Evolutionary conservation across 2,329 filamentous ascomycete genomes (phyloP).

Genomic region (Penicillium digitatum): DNA sequence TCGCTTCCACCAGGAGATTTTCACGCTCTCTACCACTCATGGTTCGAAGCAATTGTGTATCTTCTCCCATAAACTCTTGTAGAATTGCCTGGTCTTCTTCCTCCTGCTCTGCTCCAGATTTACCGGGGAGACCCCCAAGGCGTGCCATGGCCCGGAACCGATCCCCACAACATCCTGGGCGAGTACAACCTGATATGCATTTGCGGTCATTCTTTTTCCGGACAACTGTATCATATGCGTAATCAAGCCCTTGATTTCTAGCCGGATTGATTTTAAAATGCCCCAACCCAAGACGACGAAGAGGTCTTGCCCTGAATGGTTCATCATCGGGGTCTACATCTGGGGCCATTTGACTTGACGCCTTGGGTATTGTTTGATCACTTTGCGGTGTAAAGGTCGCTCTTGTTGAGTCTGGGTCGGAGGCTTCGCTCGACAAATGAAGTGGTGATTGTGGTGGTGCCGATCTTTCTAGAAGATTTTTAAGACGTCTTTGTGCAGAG

Average conservation of each 20-base stretch:
- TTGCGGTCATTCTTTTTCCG: conserved; percentile 66
- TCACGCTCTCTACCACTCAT: conserved; percentile 61
- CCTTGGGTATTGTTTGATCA: background rate
- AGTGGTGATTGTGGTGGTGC: conserved; percentile 23
- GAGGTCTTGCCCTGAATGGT: conserved; percentile 56
- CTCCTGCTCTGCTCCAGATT: conserved; percentile 10
- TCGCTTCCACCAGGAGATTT: conserved; percentile 69
- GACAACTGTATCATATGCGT: conserved; percentile 71
- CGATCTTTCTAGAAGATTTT: conserved; percentile 32
- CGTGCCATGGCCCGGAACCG: conserved; percentile 64
- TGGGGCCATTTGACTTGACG: conserved; percentile 3
- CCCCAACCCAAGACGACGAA: conserved; percentile 56
- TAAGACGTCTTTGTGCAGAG: conserved; percentile 25
- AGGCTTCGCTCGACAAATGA: background rate
- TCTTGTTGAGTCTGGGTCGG: background rate
- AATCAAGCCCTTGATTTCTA: conserved; percentile 66
- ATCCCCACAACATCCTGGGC: conserved; percentile 71
- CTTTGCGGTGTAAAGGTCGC: background rate
- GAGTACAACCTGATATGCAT: conserved; percentile 69
- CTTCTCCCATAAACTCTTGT: conserved; percentile 54
- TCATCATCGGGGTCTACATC: conserved; percentile 31
- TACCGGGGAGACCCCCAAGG: conserved; percentile 33
- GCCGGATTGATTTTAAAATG: conserved; percentile 81
- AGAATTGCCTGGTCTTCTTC: conserved; percentile 32
- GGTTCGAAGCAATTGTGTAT: conserved; percentile 31